Conservation (phyloP, 805 yeast species). For the Saturnispora galanensis region DNA sequence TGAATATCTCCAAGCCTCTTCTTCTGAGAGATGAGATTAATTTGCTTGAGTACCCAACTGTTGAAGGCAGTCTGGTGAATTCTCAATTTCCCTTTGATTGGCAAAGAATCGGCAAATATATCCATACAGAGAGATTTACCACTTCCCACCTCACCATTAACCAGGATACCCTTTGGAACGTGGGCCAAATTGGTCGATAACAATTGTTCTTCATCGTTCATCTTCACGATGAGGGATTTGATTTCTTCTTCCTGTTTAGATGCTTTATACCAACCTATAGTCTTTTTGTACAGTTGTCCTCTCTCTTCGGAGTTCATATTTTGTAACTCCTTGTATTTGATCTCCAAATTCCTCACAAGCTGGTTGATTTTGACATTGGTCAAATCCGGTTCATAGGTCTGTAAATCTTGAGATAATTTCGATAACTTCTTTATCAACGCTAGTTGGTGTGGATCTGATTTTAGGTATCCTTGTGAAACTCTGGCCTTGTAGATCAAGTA, state of each 20-base stretch:
- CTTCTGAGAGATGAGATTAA: constrained; percentile 43
- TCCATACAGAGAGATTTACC: constrained; percentile 72
- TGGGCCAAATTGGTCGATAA: constrained; percentile 38
- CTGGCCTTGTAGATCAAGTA: constrained; percentile 44
- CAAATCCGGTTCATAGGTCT: constrained; percentile 51
- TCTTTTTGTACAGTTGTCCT: constrained; percentile 18
- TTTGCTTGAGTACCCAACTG: constrained; percentile 55
- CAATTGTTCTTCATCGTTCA: constrained; percentile 39
- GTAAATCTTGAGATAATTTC: constrained; percentile 53
- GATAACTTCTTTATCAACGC: constrained; percentile 49
- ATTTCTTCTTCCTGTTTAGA: constrained; percentile 11
- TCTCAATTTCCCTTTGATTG: constrained; percentile 51
- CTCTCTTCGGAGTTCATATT: constrained; percentile 8
- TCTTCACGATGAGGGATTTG: constrained; percentile 36
- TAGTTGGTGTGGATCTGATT: constrained; percentile 51
- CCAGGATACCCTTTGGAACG: constrained; percentile 55
- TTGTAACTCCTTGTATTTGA: constrained; percentile 13
- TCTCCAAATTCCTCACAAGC: constrained; percentile 28
- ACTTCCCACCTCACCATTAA: constrained; percentile 63
- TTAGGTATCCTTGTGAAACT: constrained; percentile 40
- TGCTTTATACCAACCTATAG: constrained; percentile 24
- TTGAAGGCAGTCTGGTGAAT: constrained; percentile 68
- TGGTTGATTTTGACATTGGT: constrained; percentile 34
- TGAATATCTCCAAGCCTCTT: constrained; percentile 24
- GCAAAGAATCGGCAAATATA: constrained; percentile 56